phyloP scores from a whole-genome alignment of 2,329 filamentous ascomycete species.

The Onygenales sp. region DNA sequence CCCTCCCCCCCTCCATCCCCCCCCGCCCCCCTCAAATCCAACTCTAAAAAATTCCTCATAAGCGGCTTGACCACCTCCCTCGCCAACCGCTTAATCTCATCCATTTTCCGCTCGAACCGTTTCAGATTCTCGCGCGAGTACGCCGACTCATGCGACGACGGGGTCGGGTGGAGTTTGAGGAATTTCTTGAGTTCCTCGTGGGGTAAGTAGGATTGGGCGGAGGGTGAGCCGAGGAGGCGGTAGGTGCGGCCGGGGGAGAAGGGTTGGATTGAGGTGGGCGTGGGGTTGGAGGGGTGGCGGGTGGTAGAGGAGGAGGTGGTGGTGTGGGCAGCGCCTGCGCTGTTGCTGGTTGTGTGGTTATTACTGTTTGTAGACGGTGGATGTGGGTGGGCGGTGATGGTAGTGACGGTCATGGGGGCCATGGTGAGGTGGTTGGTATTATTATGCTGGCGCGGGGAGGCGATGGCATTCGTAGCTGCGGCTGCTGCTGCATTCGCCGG shows the following conservation, averaged over 20 bases:
- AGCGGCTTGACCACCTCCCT: conserved; percentile 74
- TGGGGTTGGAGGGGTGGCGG: conserved; percentile 13
- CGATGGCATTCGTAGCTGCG: neutral
- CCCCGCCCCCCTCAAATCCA: conserved; percentile 51
- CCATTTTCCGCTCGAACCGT: conserved; percentile 75
- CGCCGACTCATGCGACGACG: conserved; percentile 35
- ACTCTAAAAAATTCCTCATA: conserved; percentile 75
- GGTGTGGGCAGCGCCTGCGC: conserved; percentile 6
- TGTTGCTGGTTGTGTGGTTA: conserved; percentile 1
- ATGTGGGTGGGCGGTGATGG: conserved; percentile 7
- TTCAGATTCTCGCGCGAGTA: conserved; percentile 81
- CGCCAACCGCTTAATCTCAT: conserved; percentile 79
- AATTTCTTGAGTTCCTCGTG: conserved; percentile 90
- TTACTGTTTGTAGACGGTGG: neutral
- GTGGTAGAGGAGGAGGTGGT: conserved; percentile 10
- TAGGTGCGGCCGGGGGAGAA: conserved; percentile 58
- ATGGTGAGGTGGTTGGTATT: neutral
- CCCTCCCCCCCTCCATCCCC: conserved; percentile 12
- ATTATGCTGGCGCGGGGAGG: neutral
- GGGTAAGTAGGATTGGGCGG: conserved; percentile 55
- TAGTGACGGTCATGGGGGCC: conserved; percentile 6
- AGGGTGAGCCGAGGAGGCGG: conserved; percentile 59
- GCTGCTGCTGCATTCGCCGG: neutral
- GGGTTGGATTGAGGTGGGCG: conserved; percentile 20
- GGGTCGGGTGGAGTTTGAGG: conserved; percentile 62